Evolutionary conservation across 305 asterid genomes (phyloP).

Genomic region (Fraxinus dipetala): DNA sequence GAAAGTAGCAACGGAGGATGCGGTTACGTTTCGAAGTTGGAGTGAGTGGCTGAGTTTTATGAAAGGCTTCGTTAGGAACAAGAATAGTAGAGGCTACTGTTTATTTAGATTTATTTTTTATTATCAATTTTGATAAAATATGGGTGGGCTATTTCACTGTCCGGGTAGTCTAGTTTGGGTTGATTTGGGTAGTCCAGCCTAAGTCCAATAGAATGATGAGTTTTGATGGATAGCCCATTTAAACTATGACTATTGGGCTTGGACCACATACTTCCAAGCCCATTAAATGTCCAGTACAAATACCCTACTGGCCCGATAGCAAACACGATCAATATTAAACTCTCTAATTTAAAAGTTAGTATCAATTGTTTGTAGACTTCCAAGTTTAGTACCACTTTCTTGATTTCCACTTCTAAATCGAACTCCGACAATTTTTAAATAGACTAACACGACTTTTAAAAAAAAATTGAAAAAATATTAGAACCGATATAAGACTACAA

Average conservation of each 20-base stretch:
- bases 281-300: not conserved
- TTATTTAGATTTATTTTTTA: slow-evolving; percentile 25
- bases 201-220: not conserved
- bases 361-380: not conserved
- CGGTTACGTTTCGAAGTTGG: slow-evolving; percentile 36
- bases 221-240: not conserved
- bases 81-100: slow-evolving; percentile 37
- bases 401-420: not conserved
- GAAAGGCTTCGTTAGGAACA: slow-evolving; percentile 28
- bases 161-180: not conserved
- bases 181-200: not conserved
- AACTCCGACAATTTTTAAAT: not conserved
- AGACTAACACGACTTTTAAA: not conserved
- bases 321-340: not conserved
- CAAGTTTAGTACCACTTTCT: not conserved
- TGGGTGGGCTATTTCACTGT: not conserved
- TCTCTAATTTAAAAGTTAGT: too few species aligned
- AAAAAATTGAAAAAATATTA: too few species aligned
- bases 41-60: slow-evolving; percentile 55
- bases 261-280: not conserved
- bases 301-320: not conserved
- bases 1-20: slow-evolving; percentile 25
- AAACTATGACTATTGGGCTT: not conserved
- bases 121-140: not conserved
- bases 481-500: too few species aligned